These are phyloP conservation scores for Lactarius tabidus DNA, from an alignment of 768 basidiomycete genomes.

Conservation along the genomic window DNA sequence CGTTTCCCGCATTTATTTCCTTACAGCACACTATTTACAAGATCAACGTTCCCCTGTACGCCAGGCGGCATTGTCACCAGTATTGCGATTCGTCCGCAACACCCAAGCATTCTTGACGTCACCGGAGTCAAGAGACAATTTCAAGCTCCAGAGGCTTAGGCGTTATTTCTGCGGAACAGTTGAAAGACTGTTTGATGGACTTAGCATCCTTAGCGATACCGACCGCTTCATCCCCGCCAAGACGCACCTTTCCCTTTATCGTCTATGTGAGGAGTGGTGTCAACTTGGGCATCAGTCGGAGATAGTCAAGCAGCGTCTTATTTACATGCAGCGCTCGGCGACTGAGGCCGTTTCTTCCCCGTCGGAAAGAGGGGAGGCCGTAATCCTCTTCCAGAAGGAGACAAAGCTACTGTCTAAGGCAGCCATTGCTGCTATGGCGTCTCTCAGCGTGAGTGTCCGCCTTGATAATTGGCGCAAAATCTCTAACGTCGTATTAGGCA, in stretches of 20 bases:
- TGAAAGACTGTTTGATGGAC: constrained; percentile 77
- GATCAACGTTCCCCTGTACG: constrained; percentile 64
- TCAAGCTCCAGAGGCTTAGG: constrained; percentile 72
- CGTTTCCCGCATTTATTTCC: constrained; percentile 82
- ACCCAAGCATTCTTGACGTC: constrained; percentile 75
- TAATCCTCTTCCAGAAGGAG: constrained; percentile 43
- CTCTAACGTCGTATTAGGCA: constrained; percentile 43
- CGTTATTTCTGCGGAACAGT: constrained; percentile 90
- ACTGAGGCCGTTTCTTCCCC: constrained; percentile 52
- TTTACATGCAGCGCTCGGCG: constrained; percentile 66
- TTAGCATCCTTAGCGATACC: constrained; percentile 63
- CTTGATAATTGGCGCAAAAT: background rate
- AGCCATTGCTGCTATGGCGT: constrained; percentile 82
- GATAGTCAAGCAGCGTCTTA: constrained; percentile 61
- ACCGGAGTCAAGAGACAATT: constrained; percentile 68
- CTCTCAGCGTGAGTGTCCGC: constrained; percentile 68
- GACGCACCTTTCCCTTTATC: constrained; percentile 75
- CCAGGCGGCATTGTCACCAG: constrained; percentile 68
- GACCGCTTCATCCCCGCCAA: constrained; percentile 74
- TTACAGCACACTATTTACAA: constrained; percentile 75
- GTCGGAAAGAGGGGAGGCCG: constrained; percentile 43
- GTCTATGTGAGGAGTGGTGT: constrained; percentile 92
- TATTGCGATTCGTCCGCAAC: constrained; percentile 82
- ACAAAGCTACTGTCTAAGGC: constrained; percentile 71
- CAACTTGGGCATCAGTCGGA: constrained; percentile 76